Conservation (phyloP, 495 filamentous ascomycete species). For the Bombardia bombarda region DNA sequence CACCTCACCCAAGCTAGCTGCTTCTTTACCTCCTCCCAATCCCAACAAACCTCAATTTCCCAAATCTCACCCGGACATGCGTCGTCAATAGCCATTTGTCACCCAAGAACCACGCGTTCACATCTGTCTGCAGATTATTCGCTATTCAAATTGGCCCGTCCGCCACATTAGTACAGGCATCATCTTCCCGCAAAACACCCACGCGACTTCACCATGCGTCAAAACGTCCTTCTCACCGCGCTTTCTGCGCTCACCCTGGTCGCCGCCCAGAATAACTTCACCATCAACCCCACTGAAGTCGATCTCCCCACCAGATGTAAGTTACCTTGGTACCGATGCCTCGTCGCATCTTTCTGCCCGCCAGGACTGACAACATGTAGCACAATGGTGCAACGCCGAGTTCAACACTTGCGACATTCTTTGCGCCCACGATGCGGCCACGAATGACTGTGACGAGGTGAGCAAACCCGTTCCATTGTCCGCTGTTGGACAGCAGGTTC, state of each 20-base stretch:
- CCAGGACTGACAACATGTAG: slow-evolving; percentile 6
- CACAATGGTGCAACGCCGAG: slow-evolving; percentile 27
- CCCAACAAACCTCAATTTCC: slow-evolving; percentile 1
- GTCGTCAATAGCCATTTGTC: slow-evolving; percentile 1
- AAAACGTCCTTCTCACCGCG: slow-evolving; percentile 19
- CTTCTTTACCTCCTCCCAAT: no score
- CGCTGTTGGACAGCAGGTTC: not conserved
- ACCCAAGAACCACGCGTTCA: not conserved
- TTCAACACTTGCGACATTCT: slow-evolving; percentile 27
- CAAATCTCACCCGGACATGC: not conserved
- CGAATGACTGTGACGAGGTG: slow-evolving; percentile 25
- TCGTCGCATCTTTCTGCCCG: not conserved
- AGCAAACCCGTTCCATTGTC: not conserved
- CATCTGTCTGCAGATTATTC: not conserved
- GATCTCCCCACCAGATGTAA: slow-evolving; percentile 11
- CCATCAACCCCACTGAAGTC: slow-evolving; percentile 18
- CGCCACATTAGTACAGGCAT: not conserved
- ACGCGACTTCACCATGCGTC: slow-evolving; percentile 20
- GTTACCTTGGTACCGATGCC: not conserved
- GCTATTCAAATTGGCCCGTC: not conserved
- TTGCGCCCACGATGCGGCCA: slow-evolving; percentile 12
- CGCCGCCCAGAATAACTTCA: slow-evolving; percentile 20
- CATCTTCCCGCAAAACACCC: not conserved
- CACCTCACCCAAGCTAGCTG: slow-evolving; percentile 5
- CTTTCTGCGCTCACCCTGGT: slow-evolving; percentile 22